Base-by-base conservation (phyloP, 2,329 filamentous ascomycete genomes). In the Westerdykella aurantiaca region DNA sequence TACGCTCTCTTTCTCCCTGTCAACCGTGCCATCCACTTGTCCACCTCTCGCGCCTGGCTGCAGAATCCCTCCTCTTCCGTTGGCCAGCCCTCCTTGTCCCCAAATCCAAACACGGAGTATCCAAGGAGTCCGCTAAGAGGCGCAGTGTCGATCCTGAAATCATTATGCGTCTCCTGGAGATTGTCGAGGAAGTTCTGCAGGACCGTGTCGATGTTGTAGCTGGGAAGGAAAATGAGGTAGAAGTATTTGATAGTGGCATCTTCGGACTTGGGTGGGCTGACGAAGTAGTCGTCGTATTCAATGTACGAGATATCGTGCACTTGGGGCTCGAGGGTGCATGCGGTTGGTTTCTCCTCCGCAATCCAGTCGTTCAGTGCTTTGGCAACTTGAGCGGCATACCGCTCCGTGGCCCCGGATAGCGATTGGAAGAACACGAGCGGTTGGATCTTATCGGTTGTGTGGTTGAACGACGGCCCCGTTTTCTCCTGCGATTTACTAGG, bases 1-100 rank as follows among this genome's bases (percentile, higher is more conserved):
- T 85, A 97, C 1, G 88, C 90, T 61, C 90, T 78, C 70, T 91
- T 95, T 49, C 85, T 80, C 1, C 80, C 84, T 0, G 90, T 95
- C 58, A 98, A 70, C 63, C 89, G 94, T n/a, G 91, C 89, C 86
- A 98, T 87, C 91, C 93, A 97, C 63, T 82, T 89, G 64, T 98
- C 91, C 3, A 94, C 75, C 54, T 95, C 84, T 59, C 84, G 86
- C 1, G 91, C 91, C 64, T 97, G 91, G 49, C 88, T 89, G 64
- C 91, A 96, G 69, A 90, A 98, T 0, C 91, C 91, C 55, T 93
- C 86, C 46, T 84, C 80, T 68, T 95, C 89, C 0, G 85, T 88
- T 1, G 89, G 88, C 91, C 93, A 98, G 45, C 86, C 88, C 63
- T 95, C 87, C 49, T 79, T 82, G 64, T 97, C 91, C 14, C 91